Base-by-base conservation (phyloP, 163 green algal genomes). In the Prototheca wickerhamii region DNA sequence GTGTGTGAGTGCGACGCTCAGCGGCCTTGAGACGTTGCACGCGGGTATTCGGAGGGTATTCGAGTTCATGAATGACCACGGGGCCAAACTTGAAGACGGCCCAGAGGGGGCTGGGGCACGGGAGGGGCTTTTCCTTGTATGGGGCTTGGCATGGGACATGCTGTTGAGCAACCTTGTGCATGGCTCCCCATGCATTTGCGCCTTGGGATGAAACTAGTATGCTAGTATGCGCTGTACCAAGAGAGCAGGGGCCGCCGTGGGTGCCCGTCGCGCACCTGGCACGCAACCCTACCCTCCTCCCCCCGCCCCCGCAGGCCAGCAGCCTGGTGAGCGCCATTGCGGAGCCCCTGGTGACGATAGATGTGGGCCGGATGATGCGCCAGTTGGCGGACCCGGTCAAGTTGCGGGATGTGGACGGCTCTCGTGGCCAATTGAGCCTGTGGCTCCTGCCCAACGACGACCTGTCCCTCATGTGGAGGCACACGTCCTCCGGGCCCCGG, bases 401-500 rank as follows among this genome's bases (percentile, higher is more conserved):
- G 31, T 34, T 79, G 17, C 42, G 67, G 42, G 58, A 67, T 21
- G 66, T 40, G 12, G 10, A 34, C 0, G n/a, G n/a, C n/a, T 58
- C 65, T 23, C 61, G 57, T 44, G 72, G 72, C 18, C 4, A 49
- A 34, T 51, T 79, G 3, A 57, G 54, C 51, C 67, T 79, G 10
- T 79, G 68, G 63, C 63, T 79, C 6, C 53, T 79, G 32, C 67
- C 67, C 17, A 63, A 73, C 63, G 72, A 75, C 52, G 35, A 46
- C 20, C 52, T 79, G 26, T 70, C 63, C 18, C 60, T 79, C 2
- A 53, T 72, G 7, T 79, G 62, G 65, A 51, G 65, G 43, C 20
- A 30, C 65, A 20, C 34, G 34, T 23, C 58, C 55, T 21, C 57
- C 61, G 58, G 10, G 31, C 2, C 4, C 64, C 25, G 25, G 42